These are phyloP conservation scores for Trichoderma afroharzianum DNA, from an alignment of 2,329 filamentous ascomycete genomes.

Conservation along the genomic window DNA sequence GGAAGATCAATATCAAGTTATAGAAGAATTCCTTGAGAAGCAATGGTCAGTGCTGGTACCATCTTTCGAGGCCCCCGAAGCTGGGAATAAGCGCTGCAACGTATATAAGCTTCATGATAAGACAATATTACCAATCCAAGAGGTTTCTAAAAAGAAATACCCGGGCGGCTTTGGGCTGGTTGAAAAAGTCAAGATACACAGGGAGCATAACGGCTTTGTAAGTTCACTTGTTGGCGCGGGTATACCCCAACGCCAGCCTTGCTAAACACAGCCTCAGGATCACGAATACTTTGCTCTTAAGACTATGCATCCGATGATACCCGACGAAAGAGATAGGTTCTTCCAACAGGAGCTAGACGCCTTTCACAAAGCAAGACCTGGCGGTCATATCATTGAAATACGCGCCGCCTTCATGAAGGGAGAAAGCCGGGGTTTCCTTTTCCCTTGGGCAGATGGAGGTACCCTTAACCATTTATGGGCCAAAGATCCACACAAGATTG, in stretches of 20 bases:
- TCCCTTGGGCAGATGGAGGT: neutral
- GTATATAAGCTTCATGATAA: no score
- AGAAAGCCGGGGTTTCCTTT: neutral
- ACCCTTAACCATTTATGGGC: neutral
- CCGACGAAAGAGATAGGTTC: neutral
- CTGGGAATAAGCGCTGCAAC: no score
- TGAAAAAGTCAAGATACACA: no score
- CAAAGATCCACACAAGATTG: neutral
- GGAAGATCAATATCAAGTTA: no score
- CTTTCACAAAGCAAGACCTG: neutral
- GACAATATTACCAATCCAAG: no score
- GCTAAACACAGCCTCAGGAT: neutral
- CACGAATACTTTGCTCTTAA: neutral
- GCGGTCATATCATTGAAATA: neutral
- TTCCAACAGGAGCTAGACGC: neutral
- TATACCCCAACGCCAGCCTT: neutral
- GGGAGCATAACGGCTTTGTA: neutral
- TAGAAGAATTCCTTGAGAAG: no score
- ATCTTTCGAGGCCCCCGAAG: no score
- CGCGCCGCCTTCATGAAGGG: neutral
- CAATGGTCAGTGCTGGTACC: no score
- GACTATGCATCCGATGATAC: neutral
- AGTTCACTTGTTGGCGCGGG: neutral
- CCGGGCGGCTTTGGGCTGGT: no score
- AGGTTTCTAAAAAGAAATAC: no score